Evolutionary conservation across 331 rosid genomes (phyloP).

Genomic region (Saraca asoca): DNA sequence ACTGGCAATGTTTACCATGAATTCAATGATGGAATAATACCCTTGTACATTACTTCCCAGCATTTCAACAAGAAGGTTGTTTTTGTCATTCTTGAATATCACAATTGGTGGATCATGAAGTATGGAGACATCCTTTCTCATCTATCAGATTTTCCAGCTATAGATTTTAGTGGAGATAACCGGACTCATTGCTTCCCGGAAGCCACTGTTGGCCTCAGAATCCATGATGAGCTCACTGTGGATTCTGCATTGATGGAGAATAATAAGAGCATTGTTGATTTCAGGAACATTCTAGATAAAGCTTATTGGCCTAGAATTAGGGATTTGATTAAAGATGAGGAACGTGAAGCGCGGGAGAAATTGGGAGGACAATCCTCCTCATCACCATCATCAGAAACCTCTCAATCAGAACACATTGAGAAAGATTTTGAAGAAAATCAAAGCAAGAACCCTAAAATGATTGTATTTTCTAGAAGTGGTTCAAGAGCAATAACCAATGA

Average conservation of each 20-base stretch:
- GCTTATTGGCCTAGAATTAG: conserved; percentile 68
- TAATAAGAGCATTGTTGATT: conserved; percentile 63
- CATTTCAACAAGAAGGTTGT: conserved; percentile 75
- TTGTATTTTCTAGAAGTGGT: conserved; percentile 67
- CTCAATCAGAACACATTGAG: conserved; percentile 8
- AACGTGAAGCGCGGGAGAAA: conserved; percentile 42
- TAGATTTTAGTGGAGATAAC: conserved; percentile 56
- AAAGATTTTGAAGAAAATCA: conserved; percentile 13
- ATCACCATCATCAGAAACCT: conserved; percentile 37
- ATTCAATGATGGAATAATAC: conserved; percentile 91
- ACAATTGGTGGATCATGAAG: conserved; percentile 80
- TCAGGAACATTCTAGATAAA: conserved; percentile 54
- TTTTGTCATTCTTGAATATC: conserved; percentile 81
- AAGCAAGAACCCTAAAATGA: conserved; percentile 47
- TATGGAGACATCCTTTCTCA: conserved; percentile 72
- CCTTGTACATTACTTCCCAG: conserved; percentile 75
- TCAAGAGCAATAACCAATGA: conserved; percentile 76
- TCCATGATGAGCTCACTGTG: conserved; percentile 69
- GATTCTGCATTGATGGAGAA: conserved; percentile 60
- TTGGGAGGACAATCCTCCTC: conserved; percentile 25
- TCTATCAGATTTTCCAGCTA: conserved; percentile 63
- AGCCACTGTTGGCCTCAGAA: conserved; percentile 74
- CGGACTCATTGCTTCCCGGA: conserved; percentile 82
- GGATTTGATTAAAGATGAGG: conserved; percentile 55
- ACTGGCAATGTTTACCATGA: conserved; percentile 94